Base-by-base conservation (phyloP, 2,329 filamentous ascomycete species). In the Ceratocystis cubensis region DNA sequence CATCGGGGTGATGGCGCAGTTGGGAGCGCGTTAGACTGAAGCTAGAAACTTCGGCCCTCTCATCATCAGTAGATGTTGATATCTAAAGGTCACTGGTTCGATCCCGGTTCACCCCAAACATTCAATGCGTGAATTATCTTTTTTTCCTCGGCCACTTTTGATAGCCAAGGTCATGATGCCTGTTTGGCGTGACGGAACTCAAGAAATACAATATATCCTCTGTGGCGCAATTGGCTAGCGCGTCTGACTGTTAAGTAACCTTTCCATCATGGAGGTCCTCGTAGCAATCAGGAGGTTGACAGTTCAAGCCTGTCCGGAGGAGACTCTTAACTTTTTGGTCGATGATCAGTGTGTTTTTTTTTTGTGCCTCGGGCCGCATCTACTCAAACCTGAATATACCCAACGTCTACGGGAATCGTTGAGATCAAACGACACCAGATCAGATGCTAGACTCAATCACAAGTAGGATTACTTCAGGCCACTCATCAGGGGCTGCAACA, bases 151-250 rank as follows among this genome's bases (percentile, higher is more conserved):
- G 5, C 30, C 6, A 57, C 1, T n/a, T 30, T 10, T 17, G 30
- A 33, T 7, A 33, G 6, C 7, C 30, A 33, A 33, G 30, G 0
- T 33, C 30, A 33, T 50, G 5, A 50, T 50, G 6, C 22, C 17
- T 25, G 5, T 22, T 50, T 50, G 46, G 17, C n/a, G 46, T 2
- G 6, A 8, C 5, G 13, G 3, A 13, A 10, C 2, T 10, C n/a
- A 50, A 1, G 6, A 50, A 50, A 20, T 22, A 50, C 7, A 3
- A 50, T 1, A 22, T 7, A 61, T 68, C 66, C 66, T 68, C 66
- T 57, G 80, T 84, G 75, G 76, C 76, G 70, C 76, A 78, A 72
- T 80, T 81, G 80, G 80, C 78, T 82, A 82, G 80, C 80, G 80
- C 80, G 80, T 82, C 77, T 78, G 80, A 82, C 80, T 82, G 80